Evolutionary conservation across 83 land plant genomes (phyloP).

Genomic region (Diphasiastrum complanatum): DNA sequence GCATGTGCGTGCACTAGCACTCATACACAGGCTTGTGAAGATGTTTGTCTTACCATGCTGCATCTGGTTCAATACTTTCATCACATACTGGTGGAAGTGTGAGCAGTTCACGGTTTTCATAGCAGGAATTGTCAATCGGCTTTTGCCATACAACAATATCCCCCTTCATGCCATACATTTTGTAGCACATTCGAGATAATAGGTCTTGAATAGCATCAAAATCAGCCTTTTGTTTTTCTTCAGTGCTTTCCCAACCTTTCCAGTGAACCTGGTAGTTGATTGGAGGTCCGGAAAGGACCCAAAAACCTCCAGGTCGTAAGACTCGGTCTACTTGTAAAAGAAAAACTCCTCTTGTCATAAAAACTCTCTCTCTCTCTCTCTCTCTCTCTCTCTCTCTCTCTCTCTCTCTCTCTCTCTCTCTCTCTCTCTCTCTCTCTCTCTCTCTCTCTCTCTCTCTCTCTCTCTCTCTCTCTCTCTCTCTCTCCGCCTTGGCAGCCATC

Average conservation of each 20-base stretch:
- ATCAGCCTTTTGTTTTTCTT: constrained; percentile 29
- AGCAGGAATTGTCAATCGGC: constrained; percentile 47
- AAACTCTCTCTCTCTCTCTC: too few relatives aligned
- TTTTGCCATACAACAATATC: constrained; percentile 43
- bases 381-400: too few relatives aligned
- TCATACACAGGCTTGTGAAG: not conserved
- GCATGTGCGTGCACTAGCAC: too few relatives aligned
- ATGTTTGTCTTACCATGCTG: constrained; percentile 54
- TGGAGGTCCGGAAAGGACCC: constrained; percentile 18
- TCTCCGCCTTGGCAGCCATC: too few relatives aligned
- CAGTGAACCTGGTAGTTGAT: too few relatives aligned
- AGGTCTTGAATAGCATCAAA: constrained; percentile 28
- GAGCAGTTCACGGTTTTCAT: constrained; percentile 38
- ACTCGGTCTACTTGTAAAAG: constrained; percentile 15
- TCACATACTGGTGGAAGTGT: constrained; percentile 85
- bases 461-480: too few relatives aligned
- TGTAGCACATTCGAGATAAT: constrained; percentile 32
- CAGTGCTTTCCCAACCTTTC: constrained; percentile 30
- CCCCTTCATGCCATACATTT: constrained; percentile 19
- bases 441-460: too few relatives aligned
- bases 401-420: too few relatives aligned
- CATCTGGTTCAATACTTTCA: constrained; percentile 78
- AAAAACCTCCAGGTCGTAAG: constrained; percentile 18
- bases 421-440: too few relatives aligned
- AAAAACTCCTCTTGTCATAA: constrained; percentile 11